Evolutionary conservation across 805 yeast species (phyloP).

Genomic region (Barnettozyma californica): DNA sequence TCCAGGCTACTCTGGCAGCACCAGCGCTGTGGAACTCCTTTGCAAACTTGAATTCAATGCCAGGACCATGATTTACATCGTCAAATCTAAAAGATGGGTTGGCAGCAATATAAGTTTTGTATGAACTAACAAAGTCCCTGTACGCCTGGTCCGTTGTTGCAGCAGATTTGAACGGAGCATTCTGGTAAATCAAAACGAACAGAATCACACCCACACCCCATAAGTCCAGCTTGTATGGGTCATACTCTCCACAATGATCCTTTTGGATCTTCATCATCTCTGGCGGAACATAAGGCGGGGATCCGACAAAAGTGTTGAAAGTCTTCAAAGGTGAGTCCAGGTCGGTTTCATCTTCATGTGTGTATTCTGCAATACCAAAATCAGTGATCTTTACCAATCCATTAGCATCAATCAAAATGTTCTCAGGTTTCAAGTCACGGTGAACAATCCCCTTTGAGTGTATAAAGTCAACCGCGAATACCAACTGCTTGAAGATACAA

Average conservation of each 20-base stretch:
- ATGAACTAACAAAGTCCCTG: slow-evolving; percentile 50
- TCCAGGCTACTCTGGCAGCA: slow-evolving; percentile 69
- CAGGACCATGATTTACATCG: slow-evolving; percentile 54
- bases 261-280: slow-evolving; percentile 50
- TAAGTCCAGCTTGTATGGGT: slow-evolving; percentile 63
- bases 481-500: slow-evolving; percentile 66
- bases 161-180: slow-evolving; percentile 57
- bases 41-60: slow-evolving; percentile 67
- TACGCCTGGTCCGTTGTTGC: slow-evolving; percentile 41
- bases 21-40: slow-evolving; percentile 52
- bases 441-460: slow-evolving; percentile 68
- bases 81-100: slow-evolving; percentile 46
- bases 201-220: slow-evolving; percentile 72
- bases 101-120: slow-evolving; percentile 32
- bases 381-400: slow-evolving; percentile 69
- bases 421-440: slow-evolving; percentile 73
- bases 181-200: slow-evolving; percentile 52
- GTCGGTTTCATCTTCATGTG: slow-evolving; percentile 50
- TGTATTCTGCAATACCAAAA: slow-evolving; percentile 70
- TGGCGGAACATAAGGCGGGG: slow-evolving; percentile 79
- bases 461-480: slow-evolving; percentile 53
- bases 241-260: slow-evolving; percentile 36
- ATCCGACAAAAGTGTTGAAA: slow-evolving; percentile 55
- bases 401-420: slow-evolving; percentile 49
- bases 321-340: slow-evolving; percentile 33